A percentile compares a stretch with the other conserved stretches of the same genome.
Evolutionary conservation across 106 monocot species (phyloP).

Genomic region (Apostasia ramifera): DNA sequence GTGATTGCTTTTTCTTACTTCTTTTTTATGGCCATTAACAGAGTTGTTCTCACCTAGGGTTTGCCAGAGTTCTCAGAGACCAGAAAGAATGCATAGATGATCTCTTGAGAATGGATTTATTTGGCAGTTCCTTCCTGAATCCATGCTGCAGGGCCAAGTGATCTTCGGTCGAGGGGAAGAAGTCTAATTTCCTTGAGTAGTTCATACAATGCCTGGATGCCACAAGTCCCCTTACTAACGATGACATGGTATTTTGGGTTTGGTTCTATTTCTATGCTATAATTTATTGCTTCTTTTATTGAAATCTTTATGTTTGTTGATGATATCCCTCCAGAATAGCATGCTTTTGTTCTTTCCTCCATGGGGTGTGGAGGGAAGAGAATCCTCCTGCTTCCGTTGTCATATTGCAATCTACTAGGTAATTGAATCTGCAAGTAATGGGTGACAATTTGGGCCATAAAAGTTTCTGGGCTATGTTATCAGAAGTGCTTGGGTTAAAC

Average conservation of each 20-base stretch:
- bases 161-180: conserved; percentile 74
- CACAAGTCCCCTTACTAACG: conserved; percentile 80
- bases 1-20: background rate
- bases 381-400: conserved; percentile 81
- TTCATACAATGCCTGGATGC: conserved; percentile 18
- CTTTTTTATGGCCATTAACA: background rate
- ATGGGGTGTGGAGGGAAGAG: conserved; percentile 79
- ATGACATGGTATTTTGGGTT: conserved; percentile 55
- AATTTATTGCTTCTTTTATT: background rate
- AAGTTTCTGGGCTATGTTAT: too few species aligned
- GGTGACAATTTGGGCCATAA: too few species aligned
- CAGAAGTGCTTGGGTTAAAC: too few species aligned
- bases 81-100: conserved; percentile 84
- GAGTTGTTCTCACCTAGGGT: conserved; percentile 25
- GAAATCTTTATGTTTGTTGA: conserved; percentile 16
- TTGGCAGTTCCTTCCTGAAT: conserved; percentile 44
- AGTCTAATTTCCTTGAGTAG: conserved; percentile 28
- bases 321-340: conserved; percentile 90
- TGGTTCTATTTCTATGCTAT: background rate
- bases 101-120: conserved; percentile 78
- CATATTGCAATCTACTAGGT: conserved; percentile 69
- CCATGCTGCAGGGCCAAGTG: conserved; percentile 76
- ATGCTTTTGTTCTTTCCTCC: conserved; percentile 80
- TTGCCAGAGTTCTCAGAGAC: conserved; percentile 63
- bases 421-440: background rate